Evolutionary conservation across 352 stramenopile genomes (phyloP), one percentile per base, ranked within the genome.

Genomic region (Halophytophthora polymorphica): DNA sequence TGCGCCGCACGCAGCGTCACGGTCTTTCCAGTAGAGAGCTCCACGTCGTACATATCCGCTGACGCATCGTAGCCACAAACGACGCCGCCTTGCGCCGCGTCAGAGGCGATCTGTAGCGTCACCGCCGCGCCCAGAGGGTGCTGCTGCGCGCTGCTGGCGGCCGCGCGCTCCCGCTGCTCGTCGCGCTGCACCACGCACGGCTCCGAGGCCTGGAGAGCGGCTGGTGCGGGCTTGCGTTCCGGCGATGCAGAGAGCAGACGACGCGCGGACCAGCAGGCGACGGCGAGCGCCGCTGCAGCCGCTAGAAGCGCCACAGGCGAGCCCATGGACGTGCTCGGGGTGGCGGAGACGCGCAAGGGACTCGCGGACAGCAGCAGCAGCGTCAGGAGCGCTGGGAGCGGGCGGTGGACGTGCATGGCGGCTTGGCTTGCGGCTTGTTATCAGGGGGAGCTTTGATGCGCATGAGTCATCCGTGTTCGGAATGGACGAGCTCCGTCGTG

Each of bases 161-260:
- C 64, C 5, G 43, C 42, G 41, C 23, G 43, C 53, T 83, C 69
- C 18, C 57, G 56, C 19, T 22, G 48, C 2, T 61, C 52, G 33
- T 80, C 66, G 2, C 53, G 40, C 53, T 80, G 66, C 14, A 79
- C 48, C 7, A 77, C 66, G 6, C 49, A 73, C 12, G 12, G 1
- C 3, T n/a, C 38, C 3, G 37, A 25, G 35, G 11, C 8, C 5
- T 23, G 3, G 23, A 48, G 22, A 38, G 22, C 25, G 25, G 25
- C 8, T 8, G 25, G 4, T 4, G 25, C 4, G 25, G 4, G 25
- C 8, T 31, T 31, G 25, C 25, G 25, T 31, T 31, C 25, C 25
- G 25, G 25, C 4, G 25, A 10, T 31, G 25, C 25, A 31, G 25
- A 31, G 4, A 31, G 8, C 4, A 31, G 25, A 8, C 25, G 25